These are phyloP conservation scores for Cucurbita maxima DNA, from an alignment of 306 rosid species.

Conservation along the genomic window DNA sequence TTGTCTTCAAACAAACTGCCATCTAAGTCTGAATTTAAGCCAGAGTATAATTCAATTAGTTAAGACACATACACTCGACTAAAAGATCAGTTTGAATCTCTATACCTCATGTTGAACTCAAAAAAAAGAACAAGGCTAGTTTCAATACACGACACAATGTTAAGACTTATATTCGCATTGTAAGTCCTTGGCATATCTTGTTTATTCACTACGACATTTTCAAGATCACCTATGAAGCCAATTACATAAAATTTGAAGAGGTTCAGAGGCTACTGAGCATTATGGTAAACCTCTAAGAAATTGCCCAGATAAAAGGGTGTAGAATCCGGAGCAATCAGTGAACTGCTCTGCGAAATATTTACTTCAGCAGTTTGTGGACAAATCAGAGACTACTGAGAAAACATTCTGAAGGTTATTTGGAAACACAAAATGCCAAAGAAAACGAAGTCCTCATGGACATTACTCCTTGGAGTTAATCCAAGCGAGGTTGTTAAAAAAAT, in stretches of 20 bases:
- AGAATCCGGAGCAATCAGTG: background rate
- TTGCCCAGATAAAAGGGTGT: background rate
- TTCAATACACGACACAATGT: background rate
- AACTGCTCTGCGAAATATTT: background rate
- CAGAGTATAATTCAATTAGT: background rate
- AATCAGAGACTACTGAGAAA: background rate
- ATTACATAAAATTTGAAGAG: background rate
- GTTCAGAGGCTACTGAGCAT: background rate
- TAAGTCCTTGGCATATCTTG: background rate
- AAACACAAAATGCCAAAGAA: background rate
- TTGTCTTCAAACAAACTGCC: background rate
- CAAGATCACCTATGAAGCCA: background rate
- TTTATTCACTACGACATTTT: background rate
- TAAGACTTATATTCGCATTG: background rate
- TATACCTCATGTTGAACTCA: background rate
- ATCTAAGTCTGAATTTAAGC: background rate
- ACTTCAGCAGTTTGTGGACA: background rate
- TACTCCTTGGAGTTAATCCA: background rate
- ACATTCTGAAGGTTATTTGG: background rate
- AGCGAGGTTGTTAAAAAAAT: background rate
- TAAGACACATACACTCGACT: too few species aligned
- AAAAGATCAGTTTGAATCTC: background rate
- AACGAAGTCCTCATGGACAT: background rate
- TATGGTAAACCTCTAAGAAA: background rate
- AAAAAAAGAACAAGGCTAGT: background rate